Conservation (phyloP, 1,139 yeast species). For the Diutina mesorugosa region DNA sequence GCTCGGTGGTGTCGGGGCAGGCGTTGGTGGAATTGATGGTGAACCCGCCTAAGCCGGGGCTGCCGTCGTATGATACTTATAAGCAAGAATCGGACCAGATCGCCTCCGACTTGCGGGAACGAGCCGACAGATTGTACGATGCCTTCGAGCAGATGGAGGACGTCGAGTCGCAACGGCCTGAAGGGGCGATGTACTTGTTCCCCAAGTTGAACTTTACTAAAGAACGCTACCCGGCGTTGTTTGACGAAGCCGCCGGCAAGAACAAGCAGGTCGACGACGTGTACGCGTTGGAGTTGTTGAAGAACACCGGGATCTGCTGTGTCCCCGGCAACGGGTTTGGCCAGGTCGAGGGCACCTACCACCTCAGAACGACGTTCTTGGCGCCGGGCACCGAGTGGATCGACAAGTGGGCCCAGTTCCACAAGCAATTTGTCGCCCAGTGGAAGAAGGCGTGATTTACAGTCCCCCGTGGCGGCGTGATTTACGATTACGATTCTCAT, state of each 20-base stretch:
- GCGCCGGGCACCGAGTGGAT: slow-evolving; percentile 94
- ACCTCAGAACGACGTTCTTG: slow-evolving; percentile 87
- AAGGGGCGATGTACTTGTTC: slow-evolving; percentile 97
- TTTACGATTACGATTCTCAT: not conserved
- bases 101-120: slow-evolving; percentile 43
- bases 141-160: slow-evolving; percentile 74
- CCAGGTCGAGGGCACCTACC: slow-evolving; percentile 78
- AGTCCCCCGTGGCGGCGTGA: too few species aligned
- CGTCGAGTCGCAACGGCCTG: slow-evolving; percentile 72
- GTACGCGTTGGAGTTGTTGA: slow-evolving; percentile 73
- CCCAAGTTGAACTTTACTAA: slow-evolving; percentile 59
- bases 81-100: slow-evolving; percentile 47
- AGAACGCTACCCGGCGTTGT: slow-evolving; percentile 33
- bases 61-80: slow-evolving; percentile 60
- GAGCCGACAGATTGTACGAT: slow-evolving; percentile 52
- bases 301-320: slow-evolving; percentile 90
- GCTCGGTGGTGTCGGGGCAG: slow-evolving; percentile 93
- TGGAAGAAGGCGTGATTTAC: slow-evolving; percentile 15
- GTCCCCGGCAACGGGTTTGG: slow-evolving; percentile 98
- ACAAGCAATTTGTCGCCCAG: slow-evolving; percentile 49
- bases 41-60: slow-evolving; percentile 75
- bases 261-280: slow-evolving; percentile 67
- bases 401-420: slow-evolving; percentile 63
- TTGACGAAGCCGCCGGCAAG: slow-evolving; percentile 38
- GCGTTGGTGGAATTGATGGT: slow-evolving; percentile 87